Percentiles rank a stretch among this genome's conserved stretches.
phyloP scores from a whole-genome alignment of 352 stramenopile genomes.

The Pseudoperonospora humuli region DNA sequence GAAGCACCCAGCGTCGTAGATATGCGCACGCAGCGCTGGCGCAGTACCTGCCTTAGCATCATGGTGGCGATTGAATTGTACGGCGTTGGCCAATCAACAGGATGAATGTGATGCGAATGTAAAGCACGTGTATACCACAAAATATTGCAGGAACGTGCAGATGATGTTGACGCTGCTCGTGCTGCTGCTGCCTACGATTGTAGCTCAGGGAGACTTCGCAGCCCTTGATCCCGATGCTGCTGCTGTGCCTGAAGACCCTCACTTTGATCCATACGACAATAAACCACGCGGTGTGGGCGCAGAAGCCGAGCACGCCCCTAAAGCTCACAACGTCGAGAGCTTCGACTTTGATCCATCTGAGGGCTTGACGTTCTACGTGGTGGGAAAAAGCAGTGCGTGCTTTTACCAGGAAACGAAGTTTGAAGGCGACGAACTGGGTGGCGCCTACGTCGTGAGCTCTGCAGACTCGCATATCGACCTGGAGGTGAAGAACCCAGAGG shows the following conservation, averaged over 20 bases:
- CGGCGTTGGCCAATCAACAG: background rate
- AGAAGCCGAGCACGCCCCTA: slow-evolving; percentile 28
- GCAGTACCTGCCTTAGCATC: slow-evolving; percentile 24
- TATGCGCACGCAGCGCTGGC: slow-evolving; percentile 5
- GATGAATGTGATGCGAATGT: background rate
- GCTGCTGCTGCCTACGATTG: slow-evolving; percentile 5
- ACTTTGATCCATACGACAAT: slow-evolving; percentile 58
- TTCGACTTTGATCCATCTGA: slow-evolving; percentile 83
- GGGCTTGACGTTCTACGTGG: slow-evolving; percentile 69
- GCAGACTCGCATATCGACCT: slow-evolving; percentile 66
- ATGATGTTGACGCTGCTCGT: background rate
- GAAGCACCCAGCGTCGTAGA: background rate
- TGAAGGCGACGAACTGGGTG: slow-evolving; percentile 48
- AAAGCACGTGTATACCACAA: background rate
- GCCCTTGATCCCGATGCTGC: slow-evolving; percentile 24
- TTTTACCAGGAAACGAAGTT: slow-evolving; percentile 74
- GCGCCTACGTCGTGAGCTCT: slow-evolving; percentile 67
- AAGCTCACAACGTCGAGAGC: slow-evolving; percentile 37
- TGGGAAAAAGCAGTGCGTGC: slow-evolving; percentile 31
- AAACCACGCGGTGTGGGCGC: slow-evolving; percentile 18
- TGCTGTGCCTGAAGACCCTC: slow-evolving; percentile 35
- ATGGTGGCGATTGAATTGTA: slow-evolving; percentile 9
- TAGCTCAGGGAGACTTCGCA: slow-evolving; percentile 31
- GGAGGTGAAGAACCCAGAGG: slow-evolving; percentile 63
- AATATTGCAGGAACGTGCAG: background rate